These are phyloP conservation scores for Solanum etuberosum DNA, from an alignment of 257 asterid species.

Conservation along the genomic window DNA sequence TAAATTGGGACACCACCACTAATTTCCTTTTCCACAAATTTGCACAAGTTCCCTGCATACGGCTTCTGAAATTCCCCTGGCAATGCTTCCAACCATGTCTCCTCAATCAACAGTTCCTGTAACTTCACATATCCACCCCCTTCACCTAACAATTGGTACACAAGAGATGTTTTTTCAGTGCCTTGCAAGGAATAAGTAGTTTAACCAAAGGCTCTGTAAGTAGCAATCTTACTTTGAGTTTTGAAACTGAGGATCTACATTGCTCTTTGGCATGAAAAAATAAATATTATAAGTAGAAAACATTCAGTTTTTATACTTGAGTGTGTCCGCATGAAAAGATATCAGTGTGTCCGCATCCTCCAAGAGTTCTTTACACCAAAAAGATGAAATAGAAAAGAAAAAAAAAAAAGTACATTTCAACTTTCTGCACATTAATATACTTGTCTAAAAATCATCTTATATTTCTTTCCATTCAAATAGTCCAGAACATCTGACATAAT, in stretches of 20 bases:
- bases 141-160: slow-evolving; percentile 6
- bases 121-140: slow-evolving; percentile 43
- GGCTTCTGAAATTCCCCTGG: slow-evolving; percentile 72
- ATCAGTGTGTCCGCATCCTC: background rate
- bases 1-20: slow-evolving; percentile 45
- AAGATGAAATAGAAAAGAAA: background rate
- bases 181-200: background rate
- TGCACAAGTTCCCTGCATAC: slow-evolving; percentile 44
- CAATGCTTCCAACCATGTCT: slow-evolving; percentile 62
- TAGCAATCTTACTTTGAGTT: background rate
- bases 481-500: background rate
- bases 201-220: background rate
- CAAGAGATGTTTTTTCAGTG: background rate
- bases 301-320: background rate
- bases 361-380: background rate
- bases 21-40: slow-evolving; percentile 59
- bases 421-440: background rate
- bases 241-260: background rate
- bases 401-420: background rate
- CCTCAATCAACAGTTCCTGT: slow-evolving; percentile 74
- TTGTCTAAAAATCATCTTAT: background rate
- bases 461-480: background rate
- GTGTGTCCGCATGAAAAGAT: background rate
- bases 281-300: background rate
- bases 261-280: background rate